These are phyloP conservation scores for Isabelozyma rhagii DNA, from an alignment of 805 yeast species.

Conservation along the genomic window DNA sequence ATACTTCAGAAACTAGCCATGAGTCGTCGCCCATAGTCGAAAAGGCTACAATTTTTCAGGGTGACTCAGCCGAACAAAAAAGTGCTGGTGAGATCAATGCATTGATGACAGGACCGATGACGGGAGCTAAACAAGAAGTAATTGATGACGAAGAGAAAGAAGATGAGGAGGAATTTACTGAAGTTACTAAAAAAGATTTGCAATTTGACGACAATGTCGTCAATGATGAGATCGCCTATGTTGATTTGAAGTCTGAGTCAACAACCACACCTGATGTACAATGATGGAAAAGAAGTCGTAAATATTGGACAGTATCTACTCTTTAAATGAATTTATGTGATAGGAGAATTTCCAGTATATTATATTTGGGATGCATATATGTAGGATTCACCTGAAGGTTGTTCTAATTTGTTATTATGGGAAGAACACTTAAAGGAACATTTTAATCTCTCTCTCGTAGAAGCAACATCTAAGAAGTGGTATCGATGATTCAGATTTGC, in stretches of 20 bases:
- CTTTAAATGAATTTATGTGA: background rate
- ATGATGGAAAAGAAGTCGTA: background rate
- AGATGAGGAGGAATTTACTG: background rate
- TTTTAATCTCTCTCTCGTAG: too few relatives aligned
- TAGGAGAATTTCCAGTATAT: too few relatives aligned
- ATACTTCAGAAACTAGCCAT: too few relatives aligned
- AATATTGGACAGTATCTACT: too few relatives aligned
- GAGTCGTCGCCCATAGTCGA: too few relatives aligned
- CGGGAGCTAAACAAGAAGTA: slow-evolving; percentile 1
- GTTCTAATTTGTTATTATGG: too few relatives aligned
- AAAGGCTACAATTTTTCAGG: too few relatives aligned
- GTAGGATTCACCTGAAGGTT: too few relatives aligned
- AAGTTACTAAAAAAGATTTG: background rate
- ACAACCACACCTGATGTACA: background rate
- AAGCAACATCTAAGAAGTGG: too few relatives aligned
- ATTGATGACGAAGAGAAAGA: slow-evolving; percentile 3
- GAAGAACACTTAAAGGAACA: too few relatives aligned
- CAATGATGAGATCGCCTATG: background rate
- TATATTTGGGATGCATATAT: too few relatives aligned
- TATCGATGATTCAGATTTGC: too few relatives aligned
- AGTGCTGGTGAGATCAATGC: slow-evolving; percentile 17
- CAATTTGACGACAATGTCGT: background rate
- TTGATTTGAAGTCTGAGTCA: background rate
- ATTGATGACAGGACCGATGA: slow-evolving; percentile 9
- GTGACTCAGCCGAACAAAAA: background rate